Base-by-base conservation (phyloP, 2,329 filamentous ascomycete genomes). In the Akanthomyces uredinophilus region DNA sequence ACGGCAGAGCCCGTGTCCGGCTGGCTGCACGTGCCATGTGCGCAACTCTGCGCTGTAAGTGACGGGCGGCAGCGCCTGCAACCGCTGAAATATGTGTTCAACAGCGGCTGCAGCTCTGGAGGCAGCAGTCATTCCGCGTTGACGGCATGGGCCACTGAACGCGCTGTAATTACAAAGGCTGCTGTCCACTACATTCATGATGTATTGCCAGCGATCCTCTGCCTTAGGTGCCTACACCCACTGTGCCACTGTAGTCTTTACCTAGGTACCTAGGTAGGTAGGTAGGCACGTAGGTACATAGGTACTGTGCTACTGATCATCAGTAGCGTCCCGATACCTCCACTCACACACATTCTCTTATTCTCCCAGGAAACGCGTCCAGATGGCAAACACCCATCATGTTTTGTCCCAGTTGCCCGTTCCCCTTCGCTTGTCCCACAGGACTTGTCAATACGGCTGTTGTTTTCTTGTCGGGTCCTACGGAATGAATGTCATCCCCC, bases 1-100 rank as follows among this genome's bases (percentile, higher is more conserved):
- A 35, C 37, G 57, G 57, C 49, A 44, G 24, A 47, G 58, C 58
- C 58, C 50, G 57, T n/a, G 58, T 47, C 29, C 58, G 58, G 58
- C 58, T n/a, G 39, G 49, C 57, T 8, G 2, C 10, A 3, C 2
- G 6, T 5, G 11, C 29, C 58, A 54, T 20, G 11, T 6, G 50
- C 29, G 50, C 58, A 53, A 29, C 35, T 55, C n/a, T 47, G 13
- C 24, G 14, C 22, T 44, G 39, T 8, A 22, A 39, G 32, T 24
- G 32, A 32, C 50, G 2, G 2, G 11, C n/a, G 16, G 27, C 20
- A 32, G 51, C 27, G 16, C 49, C 24, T 13, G 8, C 14, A 4
- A 39, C 44, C 44, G 22, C 24, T 7, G 20, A 27, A 47, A 47
- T 7, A 6, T 13, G 13, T 24, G 20, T 27, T 27, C 22, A 24